These are phyloP conservation scores for Tetrapisispora namnaoensis DNA, from an alignment of 805 yeast species.

Conservation along the genomic window DNA sequence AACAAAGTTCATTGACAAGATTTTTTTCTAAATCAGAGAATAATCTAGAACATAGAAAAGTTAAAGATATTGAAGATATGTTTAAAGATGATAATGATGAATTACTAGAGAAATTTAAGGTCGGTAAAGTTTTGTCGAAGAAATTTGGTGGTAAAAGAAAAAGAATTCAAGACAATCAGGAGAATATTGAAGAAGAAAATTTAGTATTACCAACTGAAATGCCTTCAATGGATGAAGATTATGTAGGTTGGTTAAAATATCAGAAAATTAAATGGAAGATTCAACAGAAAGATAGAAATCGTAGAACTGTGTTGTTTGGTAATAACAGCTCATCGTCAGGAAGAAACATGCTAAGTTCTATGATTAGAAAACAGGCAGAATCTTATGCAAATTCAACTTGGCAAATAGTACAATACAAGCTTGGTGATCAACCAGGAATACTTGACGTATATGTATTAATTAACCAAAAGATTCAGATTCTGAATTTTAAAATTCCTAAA, in stretches of 20 bases:
- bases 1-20: conserved; percentile 54
- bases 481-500: conserved; percentile 67
- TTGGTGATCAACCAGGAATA: conserved; percentile 58
- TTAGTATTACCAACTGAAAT: conserved; percentile 33
- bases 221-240: conserved; percentile 61
- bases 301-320: conserved; percentile 77
- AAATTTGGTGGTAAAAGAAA: conserved; percentile 26
- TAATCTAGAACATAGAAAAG: conserved; percentile 31
- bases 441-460: conserved; percentile 63
- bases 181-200: conserved; percentile 34
- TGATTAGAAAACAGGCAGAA: conserved; percentile 72
- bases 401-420: conserved; percentile 71
- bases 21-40: conserved; percentile 44
- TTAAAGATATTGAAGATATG: conserved; percentile 70
- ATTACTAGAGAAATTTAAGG: conserved; percentile 15
- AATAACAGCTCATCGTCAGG: conserved; percentile 40
- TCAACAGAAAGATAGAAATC: conserved; percentile 59
- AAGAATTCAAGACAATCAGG: conserved; percentile 22
- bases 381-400: conserved; percentile 67
- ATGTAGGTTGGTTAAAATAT: conserved; percentile 55
- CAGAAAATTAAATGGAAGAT: conserved; percentile 84
- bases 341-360: conserved; percentile 53
- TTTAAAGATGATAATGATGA: conserved; percentile 30
- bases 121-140: conserved; percentile 32
- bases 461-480: conserved; percentile 61